Percentiles rank a stretch among this genome's conserved stretches.
These are phyloP conservation scores for Cladosporium sp. DNA, from an alignment of 2,329 filamentous ascomycete genomes.

Conservation along the genomic window DNA sequence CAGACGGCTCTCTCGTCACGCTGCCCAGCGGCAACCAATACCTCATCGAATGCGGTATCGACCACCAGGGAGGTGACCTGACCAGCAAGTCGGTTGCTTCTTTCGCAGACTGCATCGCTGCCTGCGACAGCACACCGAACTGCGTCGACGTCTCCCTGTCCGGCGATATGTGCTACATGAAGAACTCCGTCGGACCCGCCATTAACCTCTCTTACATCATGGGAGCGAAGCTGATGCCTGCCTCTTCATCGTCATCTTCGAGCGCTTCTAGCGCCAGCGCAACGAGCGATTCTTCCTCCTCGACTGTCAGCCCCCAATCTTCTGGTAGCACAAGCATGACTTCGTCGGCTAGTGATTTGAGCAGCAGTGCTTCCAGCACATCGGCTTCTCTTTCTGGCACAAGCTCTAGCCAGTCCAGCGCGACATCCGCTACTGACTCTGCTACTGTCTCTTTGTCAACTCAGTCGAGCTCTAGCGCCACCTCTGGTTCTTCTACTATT, in stretches of 20 bases:
- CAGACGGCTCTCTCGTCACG: constrained; percentile 15
- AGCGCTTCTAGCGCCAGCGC: background rate
- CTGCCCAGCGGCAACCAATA: constrained; percentile 16
- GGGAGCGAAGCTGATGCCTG: constrained; percentile 26
- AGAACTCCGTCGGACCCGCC: constrained; percentile 23
- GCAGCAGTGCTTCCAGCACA: background rate
- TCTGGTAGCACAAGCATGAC: background rate
- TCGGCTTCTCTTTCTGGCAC: background rate
- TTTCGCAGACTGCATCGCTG: constrained; percentile 15
- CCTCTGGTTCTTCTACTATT: too few relatives aligned
- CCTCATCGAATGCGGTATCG: constrained; percentile 24
- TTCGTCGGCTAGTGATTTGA: background rate
- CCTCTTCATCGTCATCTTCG: background rate
- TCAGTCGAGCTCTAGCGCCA: too few relatives aligned
- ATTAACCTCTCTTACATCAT: constrained; percentile 20
- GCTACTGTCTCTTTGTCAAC: background rate
- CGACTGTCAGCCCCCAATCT: background rate
- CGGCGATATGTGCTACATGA: constrained; percentile 19
- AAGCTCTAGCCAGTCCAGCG: background rate
- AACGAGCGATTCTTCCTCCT: background rate
- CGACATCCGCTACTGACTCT: background rate
- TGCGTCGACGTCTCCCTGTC: constrained; percentile 13
- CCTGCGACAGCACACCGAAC: constrained; percentile 9
- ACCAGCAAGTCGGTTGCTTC: background rate
- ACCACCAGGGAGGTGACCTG: constrained; percentile 22